Evolutionary conservation across 139 green algal species (phyloP).

Genomic region (Ostreobium quekettii): DNA sequence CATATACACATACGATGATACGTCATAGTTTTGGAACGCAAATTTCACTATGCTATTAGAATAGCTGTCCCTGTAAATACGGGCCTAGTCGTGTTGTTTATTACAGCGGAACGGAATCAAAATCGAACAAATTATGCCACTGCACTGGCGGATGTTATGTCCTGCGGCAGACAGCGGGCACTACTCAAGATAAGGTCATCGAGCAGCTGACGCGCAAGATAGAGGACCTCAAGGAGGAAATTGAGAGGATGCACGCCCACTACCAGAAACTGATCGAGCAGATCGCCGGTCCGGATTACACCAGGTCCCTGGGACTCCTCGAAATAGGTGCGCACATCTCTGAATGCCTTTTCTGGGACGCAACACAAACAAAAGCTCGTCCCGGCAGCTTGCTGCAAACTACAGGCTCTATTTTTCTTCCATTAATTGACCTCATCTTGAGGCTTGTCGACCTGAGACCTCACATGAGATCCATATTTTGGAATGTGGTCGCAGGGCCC

Average conservation of each 20-base stretch:
- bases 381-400: too few species aligned
- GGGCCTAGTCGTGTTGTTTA: too few species aligned
- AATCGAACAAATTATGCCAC: too few species aligned
- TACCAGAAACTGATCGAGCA: slow-evolving; percentile 50
- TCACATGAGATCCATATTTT: background rate
- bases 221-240: slow-evolving; percentile 28
- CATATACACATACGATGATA: too few species aligned
- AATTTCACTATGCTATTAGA: too few species aligned
- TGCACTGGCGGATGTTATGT: too few species aligned
- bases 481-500: too few species aligned
- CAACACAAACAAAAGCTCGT: too few species aligned
- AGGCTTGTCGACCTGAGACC: background rate
- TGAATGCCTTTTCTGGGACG: too few species aligned
- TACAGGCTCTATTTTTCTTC: background rate
- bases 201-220: slow-evolving; percentile 17
- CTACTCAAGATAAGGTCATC: background rate
- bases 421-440: background rate
- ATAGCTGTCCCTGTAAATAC: too few species aligned
- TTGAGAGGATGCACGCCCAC: slow-evolving; percentile 42
- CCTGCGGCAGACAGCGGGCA: background rate
- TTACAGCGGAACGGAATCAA: too few species aligned
- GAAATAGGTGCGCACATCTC: slow-evolving; percentile 15
- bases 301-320: slow-evolving; percentile 20
- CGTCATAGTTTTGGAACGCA: too few species aligned
- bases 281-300: slow-evolving; percentile 21